Evolutionary conservation across 768 basidiomycete species (phyloP).

Genomic region (Steccherinum ochraceum): DNA sequence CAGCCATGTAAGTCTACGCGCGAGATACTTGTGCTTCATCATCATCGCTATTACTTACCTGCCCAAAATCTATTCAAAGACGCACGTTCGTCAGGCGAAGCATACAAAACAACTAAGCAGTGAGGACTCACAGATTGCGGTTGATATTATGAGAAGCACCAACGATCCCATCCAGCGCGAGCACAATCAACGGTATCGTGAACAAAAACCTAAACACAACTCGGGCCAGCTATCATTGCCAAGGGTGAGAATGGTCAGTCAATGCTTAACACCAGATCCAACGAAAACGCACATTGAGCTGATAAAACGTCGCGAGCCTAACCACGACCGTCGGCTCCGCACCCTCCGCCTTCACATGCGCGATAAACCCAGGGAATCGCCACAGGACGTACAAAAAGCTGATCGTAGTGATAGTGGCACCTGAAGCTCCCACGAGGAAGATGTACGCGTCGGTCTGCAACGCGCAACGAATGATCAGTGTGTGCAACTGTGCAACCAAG

Average conservation of each 20-base stretch:
- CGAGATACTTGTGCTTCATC: constrained; percentile 4
- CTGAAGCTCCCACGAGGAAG: constrained; percentile 64
- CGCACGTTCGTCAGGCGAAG: background rate
- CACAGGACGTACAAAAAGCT: constrained; percentile 67
- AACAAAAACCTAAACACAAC: constrained; percentile 74
- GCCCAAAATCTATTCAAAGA: constrained; percentile 46
- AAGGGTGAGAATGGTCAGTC: background rate
- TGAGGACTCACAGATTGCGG: constrained; percentile 48
- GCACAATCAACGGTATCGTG: constrained; percentile 58
- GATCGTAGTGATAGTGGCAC: constrained; percentile 61
- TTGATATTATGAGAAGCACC: constrained; percentile 42
- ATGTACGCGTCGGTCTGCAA: constrained; percentile 65
- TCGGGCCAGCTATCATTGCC: constrained; percentile 46
- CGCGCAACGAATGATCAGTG: background rate
- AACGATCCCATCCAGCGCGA: constrained; percentile 60
- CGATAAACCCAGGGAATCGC: constrained; percentile 66
- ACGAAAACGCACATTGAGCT: constrained; percentile 58
- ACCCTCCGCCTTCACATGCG: constrained; percentile 64
- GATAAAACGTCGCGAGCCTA: constrained; percentile 67
- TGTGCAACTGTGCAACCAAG: background rate
- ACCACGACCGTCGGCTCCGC: constrained; percentile 72
- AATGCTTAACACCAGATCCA: background rate
- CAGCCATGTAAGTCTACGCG: no score
- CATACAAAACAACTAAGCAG: no score
- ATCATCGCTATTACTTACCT: constrained; percentile 35